These are phyloP conservation scores for Auriscalpium microsporum DNA, from an alignment of 768 basidiomycete species.

Conservation along the genomic window DNA sequence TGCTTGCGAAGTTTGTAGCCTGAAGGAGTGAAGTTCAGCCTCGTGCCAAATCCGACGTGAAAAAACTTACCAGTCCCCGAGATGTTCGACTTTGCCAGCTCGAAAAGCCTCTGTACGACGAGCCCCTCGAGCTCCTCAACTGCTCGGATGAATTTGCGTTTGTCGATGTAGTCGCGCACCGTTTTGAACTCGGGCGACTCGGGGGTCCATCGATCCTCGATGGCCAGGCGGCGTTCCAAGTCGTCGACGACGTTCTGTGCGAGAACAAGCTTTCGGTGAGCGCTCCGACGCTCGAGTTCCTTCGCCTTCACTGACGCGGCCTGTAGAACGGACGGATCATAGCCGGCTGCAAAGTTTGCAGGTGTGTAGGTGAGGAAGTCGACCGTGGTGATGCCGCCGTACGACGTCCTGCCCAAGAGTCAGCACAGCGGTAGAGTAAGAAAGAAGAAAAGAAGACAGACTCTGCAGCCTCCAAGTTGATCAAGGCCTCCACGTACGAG, in stretches of 20 bases:
- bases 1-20: constrained; percentile 1
- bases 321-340: not conserved
- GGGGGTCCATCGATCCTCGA: not conserved
- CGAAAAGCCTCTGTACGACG: not conserved
- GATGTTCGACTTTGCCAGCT: not conserved
- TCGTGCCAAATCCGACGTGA: too few species aligned
- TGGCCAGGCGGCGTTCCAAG: not conserved
- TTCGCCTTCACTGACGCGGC: not conserved
- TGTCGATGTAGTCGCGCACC: not conserved
- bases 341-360: not conserved
- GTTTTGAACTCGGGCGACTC: not conserved
- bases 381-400: not conserved
- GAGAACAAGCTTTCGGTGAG: not conserved
- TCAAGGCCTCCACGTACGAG: not conserved
- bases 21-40: not conserved
- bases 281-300: not conserved
- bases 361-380: not conserved
- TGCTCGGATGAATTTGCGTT: not conserved
- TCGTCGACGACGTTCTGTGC: not conserved
- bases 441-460: not conserved
- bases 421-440: too few species aligned
- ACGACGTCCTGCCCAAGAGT: not conserved
- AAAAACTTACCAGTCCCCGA: not conserved
- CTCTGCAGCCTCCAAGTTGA: not conserved
- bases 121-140: not conserved